phyloP scores from a whole-genome alignment of 148 eudicot genomes.

The Fagopyrum homotropicum region DNA sequence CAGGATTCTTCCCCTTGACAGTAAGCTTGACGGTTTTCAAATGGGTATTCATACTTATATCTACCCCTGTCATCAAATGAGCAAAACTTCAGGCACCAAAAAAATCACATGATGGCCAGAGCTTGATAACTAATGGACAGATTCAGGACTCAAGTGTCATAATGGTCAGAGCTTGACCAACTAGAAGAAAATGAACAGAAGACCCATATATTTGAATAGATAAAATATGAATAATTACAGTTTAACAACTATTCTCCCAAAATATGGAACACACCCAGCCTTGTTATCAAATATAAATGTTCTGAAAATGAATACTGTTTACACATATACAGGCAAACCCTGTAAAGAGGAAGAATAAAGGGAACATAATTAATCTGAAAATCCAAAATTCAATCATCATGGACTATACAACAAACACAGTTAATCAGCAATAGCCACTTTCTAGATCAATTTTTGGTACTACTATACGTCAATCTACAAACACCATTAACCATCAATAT shows the following conservation, averaged over 20 bases:
- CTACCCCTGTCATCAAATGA: conserved; percentile 38
- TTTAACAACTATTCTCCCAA: not conserved
- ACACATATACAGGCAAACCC: no score
- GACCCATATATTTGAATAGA: not conserved
- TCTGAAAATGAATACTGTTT: no score
- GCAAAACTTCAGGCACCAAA: conserved; percentile 1
- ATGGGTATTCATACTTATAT: conserved; percentile 78
- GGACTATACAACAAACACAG: not conserved
- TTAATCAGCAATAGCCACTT: not conserved
- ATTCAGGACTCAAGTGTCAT: not conserved
- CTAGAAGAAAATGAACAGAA: not conserved
- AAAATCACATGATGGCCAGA: not conserved
- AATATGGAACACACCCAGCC: not conserved
- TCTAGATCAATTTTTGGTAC: not conserved
- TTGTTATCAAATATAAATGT: no score
- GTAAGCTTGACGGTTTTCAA: conserved; percentile 71
- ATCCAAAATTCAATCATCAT: not conserved
- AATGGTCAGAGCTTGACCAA: not conserved
- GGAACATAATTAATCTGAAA: not conserved
- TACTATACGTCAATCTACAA: not conserved
- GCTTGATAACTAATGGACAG: not conserved
- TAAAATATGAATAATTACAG: not conserved
- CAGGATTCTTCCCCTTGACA: conserved; percentile 62
- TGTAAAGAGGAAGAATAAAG: not conserved
- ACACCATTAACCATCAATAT: no score